phyloP scores from a whole-genome alignment of 2,329 filamentous ascomycete genomes.

The Sclerotinia minor region DNA sequence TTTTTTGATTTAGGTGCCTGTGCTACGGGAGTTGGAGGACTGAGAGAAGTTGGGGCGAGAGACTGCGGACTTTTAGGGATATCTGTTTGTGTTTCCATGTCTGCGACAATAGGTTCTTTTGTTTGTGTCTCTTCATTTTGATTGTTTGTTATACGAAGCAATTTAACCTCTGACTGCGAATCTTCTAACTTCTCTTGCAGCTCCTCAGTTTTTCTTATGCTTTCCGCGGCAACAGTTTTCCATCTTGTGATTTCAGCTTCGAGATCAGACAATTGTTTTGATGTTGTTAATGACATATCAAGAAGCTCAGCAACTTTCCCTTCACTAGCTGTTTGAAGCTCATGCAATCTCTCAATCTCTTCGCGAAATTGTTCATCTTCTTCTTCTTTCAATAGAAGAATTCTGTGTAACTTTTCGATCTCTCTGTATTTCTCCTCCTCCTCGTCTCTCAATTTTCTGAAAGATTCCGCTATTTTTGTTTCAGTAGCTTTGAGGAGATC shows the following conservation, averaged over 20 bases:
- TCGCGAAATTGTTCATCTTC: conserved; percentile 6
- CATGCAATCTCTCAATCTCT: conserved; percentile 5
- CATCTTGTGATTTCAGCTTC: conserved; percentile 6
- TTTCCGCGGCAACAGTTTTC: not conserved
- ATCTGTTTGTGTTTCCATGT: not conserved
- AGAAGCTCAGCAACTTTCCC: conserved; percentile 6
- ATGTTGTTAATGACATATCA: not conserved
- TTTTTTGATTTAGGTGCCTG: not conserved
- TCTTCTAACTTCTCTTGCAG: not conserved
- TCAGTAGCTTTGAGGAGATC: conserved; percentile 3
- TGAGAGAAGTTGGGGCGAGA: too few species aligned
- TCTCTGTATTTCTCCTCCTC: conserved; percentile 9
- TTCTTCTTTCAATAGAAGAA: not conserved
- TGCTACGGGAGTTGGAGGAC: not conserved
- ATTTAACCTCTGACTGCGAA: not conserved
- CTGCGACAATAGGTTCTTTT: not conserved
- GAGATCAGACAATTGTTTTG: conserved; percentile 4
- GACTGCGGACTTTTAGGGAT: not conserved
- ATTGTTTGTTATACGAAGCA: not conserved
- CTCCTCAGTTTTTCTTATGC: not conserved
- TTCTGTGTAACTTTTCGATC: not conserved
- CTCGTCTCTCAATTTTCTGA: not conserved
- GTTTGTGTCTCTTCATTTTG: not conserved
- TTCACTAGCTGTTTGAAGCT: not conserved
- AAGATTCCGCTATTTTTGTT: not conserved